Conservation (phyloP, 352 stramenopile species). For the Globisporangium megalacanthum region DNA sequence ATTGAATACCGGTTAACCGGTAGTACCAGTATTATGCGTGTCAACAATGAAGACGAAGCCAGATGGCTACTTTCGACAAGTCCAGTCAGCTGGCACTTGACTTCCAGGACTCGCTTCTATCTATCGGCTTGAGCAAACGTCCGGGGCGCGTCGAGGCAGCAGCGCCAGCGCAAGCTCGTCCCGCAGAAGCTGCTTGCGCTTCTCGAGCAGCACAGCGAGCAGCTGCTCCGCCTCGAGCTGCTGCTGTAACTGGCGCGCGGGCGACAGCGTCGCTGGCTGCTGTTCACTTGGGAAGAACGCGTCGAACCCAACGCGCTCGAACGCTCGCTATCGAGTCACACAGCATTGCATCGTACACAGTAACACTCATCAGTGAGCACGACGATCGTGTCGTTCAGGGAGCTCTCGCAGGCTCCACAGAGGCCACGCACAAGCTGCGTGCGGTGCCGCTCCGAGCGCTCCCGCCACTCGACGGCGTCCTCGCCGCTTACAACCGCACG, state of each 20-base stretch:
- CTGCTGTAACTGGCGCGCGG: slow-evolving; percentile 6
- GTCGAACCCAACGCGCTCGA: slow-evolving; percentile 10
- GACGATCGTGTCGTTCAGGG: too few relatives aligned
- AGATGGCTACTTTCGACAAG: too few relatives aligned
- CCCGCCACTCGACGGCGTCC: background rate
- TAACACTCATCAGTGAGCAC: too few relatives aligned
- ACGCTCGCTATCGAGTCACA: background rate
- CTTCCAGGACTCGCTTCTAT: background rate
- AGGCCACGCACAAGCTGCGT: slow-evolving; percentile 11
- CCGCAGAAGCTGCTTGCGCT: slow-evolving; percentile 19
- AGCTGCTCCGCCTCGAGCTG: slow-evolving; percentile 14
- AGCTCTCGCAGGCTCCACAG: too few relatives aligned
- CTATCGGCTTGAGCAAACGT: too few relatives aligned
- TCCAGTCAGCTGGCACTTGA: too few relatives aligned
- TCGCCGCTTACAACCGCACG: background rate
- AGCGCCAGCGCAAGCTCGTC: slow-evolving; percentile 18
- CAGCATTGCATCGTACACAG: background rate
- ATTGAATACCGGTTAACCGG: too few relatives aligned
- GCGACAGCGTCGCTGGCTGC: background rate
- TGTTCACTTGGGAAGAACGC: slow-evolving; percentile 5
- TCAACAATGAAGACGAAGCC: too few relatives aligned
- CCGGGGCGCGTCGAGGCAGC: slow-evolving; percentile 6
- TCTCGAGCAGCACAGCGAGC: slow-evolving; percentile 17
- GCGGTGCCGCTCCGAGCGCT: slow-evolving; percentile 1
- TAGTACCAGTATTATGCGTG: too few relatives aligned